Base-by-base conservation (phyloP, 352 stramenopile species). In the Phytopythium boreale region DNA sequence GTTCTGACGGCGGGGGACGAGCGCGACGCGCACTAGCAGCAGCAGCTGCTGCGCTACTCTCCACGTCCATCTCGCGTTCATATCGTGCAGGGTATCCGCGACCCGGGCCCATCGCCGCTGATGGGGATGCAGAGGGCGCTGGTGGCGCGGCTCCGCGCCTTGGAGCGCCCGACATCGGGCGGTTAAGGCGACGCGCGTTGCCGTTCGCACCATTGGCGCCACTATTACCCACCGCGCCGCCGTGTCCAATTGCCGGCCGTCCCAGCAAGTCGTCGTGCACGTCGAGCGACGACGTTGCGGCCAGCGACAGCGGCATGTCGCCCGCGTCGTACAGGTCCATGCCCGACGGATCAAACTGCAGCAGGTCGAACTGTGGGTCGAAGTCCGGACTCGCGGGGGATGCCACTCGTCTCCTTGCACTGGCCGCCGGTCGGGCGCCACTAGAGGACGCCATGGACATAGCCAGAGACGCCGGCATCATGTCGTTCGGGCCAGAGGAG, bases 401-500 rank as follows among this genome's bases (percentile, higher is more conserved):
- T 11, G 36, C 20, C 34, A 34, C 34, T 22, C 60, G 60, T 24
- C 43, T 20, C 14, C 37, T 19, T 10, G 41, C 50, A 17, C 56
- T 20, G 19, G 4, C 17, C 7, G 22, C 59, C 62, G 50, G 62
- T 66, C 22, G 62, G 56, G 4, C 58, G 61, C 46, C 69, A 46
- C 24, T 68, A 44, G n/a, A 71, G 74, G 2, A 69, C 53, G 17
- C 41, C 41, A 49, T 49, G 12, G 39, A n/a, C 39, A 46, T 46
- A 1, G 12, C 12, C 12, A 46, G 39, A 6, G 34, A 39, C 34
- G 34, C 47, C 64, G 31, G 71, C 24, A 7, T 55, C 44, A 9
- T 61, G 61, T 37, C 61, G 58, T 12, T 59, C n/a, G 26, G 27
- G 15, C 34, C 4, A 10, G 15, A 37, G 14, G 8, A 4, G 52